Base-by-base conservation (phyloP, 163 green algal species). In the Prototheca wickerhamii region DNA sequence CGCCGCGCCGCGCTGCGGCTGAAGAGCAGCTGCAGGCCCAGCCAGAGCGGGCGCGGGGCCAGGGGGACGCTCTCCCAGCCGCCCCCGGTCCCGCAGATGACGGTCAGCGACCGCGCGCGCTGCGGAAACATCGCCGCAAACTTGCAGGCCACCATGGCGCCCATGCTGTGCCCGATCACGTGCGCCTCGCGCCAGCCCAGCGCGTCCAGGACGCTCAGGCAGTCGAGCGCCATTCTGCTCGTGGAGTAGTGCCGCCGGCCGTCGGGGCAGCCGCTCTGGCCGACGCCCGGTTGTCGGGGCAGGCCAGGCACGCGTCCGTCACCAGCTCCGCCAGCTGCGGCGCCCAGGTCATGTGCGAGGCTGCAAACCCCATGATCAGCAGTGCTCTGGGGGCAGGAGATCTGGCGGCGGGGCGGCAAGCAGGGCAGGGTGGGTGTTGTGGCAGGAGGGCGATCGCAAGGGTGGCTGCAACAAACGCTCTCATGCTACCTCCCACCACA, bases 161-260 rank as follows among this genome's bases (percentile, higher is more conserved):
- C 64, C 64, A 70, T 70, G 54, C 35, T 60, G 64, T 70, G 64
- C 8, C 64, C 64, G 15, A 70, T 44, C 4, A 70, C 42, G 43
- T 65, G 55, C 23, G 55, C 37, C 8, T 10, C 18, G 42, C 17
- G 4, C 54, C 53, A 70, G 43, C 57, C 54, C 1, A 64, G 26
- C 32, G 37, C 26, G 37, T 62, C 64, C 35, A 70, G 23, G 4
- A 64, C 40, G 4, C 35, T 26, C 31, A 64, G 54, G 26, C 44
- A 58, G 64, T 70, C 64, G 1, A 4, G 34, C n/a, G 53, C 64
- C 64, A 70, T 69, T 43, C 49, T 29, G 30, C 1, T n/a, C 7
- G 46, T 67, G 46, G 30, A 51, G 60, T 67, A 67, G 43, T 23
- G n/a, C 18, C 20, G 21, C 5, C 23, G 34, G 8, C 12, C n/a